Evolutionary conservation across 306 rosid genomes (phyloP), one percentile per base, ranked within the genome.

Genomic region (Quercus gilva): DNA sequence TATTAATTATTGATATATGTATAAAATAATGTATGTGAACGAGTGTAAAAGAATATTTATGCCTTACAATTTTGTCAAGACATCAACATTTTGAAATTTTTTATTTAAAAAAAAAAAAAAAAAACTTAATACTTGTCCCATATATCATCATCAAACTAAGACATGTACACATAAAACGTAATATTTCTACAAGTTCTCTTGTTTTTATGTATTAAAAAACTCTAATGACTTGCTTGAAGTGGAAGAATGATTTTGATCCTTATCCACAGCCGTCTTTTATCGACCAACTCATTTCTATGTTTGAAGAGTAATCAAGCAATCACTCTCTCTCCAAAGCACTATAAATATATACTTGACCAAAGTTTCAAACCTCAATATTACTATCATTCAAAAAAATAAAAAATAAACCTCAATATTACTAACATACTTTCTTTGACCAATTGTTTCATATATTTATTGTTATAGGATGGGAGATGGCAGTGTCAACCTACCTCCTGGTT

Each of bases 401-500:
- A 35, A 35, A 6, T 6, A 1, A 6, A 35, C 41, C 41, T 33
- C 78, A 33, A 43, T 17, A 10, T n/a, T 23, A 69, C 35, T 70
- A 18, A 78, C 31, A 45, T 21, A 51, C 6, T 20, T 56, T 64
- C 67, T n/a, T 14, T 23, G 20, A 26, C 15, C 3, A 56, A n/a
- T 19, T 25, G 43, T 21, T n/a, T 8, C 45, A 41, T 41, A 41
- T 41, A 17, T 51, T 35, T 35, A 33, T 33, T 17, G 5, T 68
- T 12, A 19, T 4, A 35, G 37, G 31, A 78, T 85, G 87, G 89
- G 55, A 20, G 59, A 81, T 64, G 86, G 61, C 80, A 74, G 51
- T 63, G 58, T 85, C 43, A 78, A 85, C 57, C 87, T 88, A 76
- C 91, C 89, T 41, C 91, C 91, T 37, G 91, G 91, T 26, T 85